Base-by-base conservation (phyloP, 176 grass and related monocot genomes). In the Oryza glumipatula region DNA sequence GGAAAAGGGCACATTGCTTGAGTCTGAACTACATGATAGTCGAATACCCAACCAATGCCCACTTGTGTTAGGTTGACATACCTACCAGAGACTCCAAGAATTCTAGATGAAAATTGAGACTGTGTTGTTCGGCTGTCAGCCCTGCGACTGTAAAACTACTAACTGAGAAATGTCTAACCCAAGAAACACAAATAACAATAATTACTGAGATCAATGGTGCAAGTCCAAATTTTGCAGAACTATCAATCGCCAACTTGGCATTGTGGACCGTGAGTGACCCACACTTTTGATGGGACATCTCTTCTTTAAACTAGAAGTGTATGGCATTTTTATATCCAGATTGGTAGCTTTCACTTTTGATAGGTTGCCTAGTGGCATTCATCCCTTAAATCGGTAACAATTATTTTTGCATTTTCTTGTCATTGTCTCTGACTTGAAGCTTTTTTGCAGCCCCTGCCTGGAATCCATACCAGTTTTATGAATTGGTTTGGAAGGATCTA, bases 381-480 rank as follows among this genome's bases (percentile, higher is more conserved):
- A 10, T 4, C 11, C 41, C 35, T 60, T 86, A 74, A 45, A 22
- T 63, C 74, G 36, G 17, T 46, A 60, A 28, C 1, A 0, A 10
- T 4, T 46, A 8, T 63, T 85, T 76, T 73, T 8, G 4, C 21
- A 52, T 24, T 38, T 60, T 71, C 65, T 74, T 46, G 1, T 47
- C 16, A 2, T 6, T 51, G 39, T 51, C 44, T 85, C 48, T 74
- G 38, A 79, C 24, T 45, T 70, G 61, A 83, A 21, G 58, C 78
- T 30, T 36, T 60, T 23, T 79, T 78, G 80, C 80, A 87, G 88
- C 68, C 74, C 43, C 60, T 79, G 79, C 47, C 66, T 61, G 79
- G 68, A 79, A 68, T 56, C 67, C 67, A 23, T 66, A 33, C 67
- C 26, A 45, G 14, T 46, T 82, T 56, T 82, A 58, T 32, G 28